Evolutionary conservation across 495 filamentous ascomycete genomes (phyloP).

Genomic region (Tuber calosporum): DNA sequence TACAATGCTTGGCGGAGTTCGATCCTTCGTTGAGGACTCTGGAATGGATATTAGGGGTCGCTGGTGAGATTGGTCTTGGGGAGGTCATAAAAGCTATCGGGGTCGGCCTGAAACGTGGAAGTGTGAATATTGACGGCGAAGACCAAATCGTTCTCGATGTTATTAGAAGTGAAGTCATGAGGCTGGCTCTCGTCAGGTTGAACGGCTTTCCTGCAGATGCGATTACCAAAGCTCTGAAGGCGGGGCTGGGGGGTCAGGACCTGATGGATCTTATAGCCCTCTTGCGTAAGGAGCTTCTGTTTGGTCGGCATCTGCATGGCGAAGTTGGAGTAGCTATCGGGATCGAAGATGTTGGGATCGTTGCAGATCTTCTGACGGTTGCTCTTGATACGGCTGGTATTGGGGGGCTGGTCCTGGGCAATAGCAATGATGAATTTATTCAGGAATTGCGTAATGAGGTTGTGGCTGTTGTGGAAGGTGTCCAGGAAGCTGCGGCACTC

Average conservation of each 20-base stretch:
- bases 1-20: constrained; percentile 21
- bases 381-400: constrained; percentile 38
- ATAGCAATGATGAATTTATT: constrained; percentile 25
- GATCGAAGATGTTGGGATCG: constrained; percentile 34
- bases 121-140: constrained; percentile 8
- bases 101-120: constrained; percentile 1
- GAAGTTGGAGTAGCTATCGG: constrained; percentile 22
- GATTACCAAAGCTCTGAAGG: constrained; percentile 24
- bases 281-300: constrained; percentile 34
- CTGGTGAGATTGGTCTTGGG: constrained; percentile 15
- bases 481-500: constrained; percentile 35
- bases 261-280: constrained; percentile 27
- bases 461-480: constrained; percentile 29
- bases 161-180: constrained; percentile 29
- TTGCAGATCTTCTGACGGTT: constrained; percentile 32
- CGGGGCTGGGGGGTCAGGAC: constrained; percentile 25
- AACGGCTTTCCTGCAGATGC: constrained; percentile 24
- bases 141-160: constrained; percentile 28
- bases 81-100: constrained; percentile 31
- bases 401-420: constrained; percentile 28
- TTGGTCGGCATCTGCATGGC: neutral
- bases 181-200: constrained; percentile 31
- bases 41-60: constrained; percentile 30
- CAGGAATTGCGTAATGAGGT: constrained; percentile 24
- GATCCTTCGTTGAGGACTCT: constrained; percentile 34